A percentile compares a stretch with the other conserved stretches of the same genome.
phyloP scores from a whole-genome alignment of 148 eudicot genomes.

The Cornus controversa region DNA sequence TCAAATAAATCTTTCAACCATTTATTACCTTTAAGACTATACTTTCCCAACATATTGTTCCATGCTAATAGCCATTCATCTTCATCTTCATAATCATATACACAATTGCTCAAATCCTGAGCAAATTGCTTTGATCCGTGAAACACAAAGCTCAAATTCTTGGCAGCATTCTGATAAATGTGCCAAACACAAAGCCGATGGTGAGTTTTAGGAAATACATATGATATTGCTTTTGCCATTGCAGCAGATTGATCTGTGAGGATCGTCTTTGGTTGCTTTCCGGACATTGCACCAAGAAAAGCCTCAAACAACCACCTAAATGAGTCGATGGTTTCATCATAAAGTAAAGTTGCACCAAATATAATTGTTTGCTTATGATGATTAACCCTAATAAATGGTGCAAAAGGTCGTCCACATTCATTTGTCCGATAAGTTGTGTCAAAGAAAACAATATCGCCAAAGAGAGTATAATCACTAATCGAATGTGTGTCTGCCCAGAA shows the following conservation, averaged over 20 bases:
- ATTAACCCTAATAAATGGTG: slow-evolving; percentile 11
- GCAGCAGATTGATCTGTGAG: slow-evolving; percentile 11
- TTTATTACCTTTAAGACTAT: too few relatives aligned
- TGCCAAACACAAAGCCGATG: slow-evolving; percentile 4
- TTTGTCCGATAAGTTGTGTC: slow-evolving; percentile 19
- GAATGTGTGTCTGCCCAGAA: too few relatives aligned
- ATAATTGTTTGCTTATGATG: slow-evolving; percentile 11
- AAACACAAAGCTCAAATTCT: too few relatives aligned
- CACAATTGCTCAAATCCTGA: too few relatives aligned
- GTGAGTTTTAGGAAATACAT: neutral
- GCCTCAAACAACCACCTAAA: slow-evolving; percentile 18
- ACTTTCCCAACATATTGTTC: too few relatives aligned
- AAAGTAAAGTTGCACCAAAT: slow-evolving; percentile 14
- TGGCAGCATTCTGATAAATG: too few relatives aligned
- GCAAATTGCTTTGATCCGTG: too few relatives aligned
- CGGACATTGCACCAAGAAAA: neutral
- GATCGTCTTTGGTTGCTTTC: slow-evolving; percentile 3
- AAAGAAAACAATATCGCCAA: slow-evolving; percentile 2
- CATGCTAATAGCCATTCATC: too few relatives aligned
- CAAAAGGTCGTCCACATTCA: slow-evolving; percentile 1
- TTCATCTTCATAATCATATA: too few relatives aligned
- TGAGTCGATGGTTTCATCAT: slow-evolving; percentile 12
- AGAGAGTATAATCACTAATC: neutral
- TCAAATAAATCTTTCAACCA: too few relatives aligned
- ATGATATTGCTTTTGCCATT: neutral